A percentile compares a stretch with the other conserved stretches of the same genome.
Conservation (phyloP, 768 basidiomycete species). For the Podaxis sp. region DNA sequence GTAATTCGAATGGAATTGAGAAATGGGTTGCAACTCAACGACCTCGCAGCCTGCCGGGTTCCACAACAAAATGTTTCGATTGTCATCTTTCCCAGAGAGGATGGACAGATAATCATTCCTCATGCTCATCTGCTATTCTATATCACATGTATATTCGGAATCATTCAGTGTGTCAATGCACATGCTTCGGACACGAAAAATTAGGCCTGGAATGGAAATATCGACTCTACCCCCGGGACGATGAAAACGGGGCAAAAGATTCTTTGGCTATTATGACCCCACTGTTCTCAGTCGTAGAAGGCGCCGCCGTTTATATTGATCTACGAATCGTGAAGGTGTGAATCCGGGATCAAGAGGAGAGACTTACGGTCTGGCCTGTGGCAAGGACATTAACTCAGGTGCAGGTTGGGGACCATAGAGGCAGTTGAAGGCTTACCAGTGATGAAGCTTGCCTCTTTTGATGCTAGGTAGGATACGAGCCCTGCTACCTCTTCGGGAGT, state of each 20-base stretch:
- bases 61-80: too few species aligned
- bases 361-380: not conserved
- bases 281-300: conserved; percentile 6
- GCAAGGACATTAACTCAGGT: not conserved
- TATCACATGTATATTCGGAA: not conserved
- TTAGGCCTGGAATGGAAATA: not conserved
- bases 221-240: not conserved
- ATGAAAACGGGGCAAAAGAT: not conserved
- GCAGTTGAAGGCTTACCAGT: conserved; percentile 14
- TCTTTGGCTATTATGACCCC: conserved; percentile 3
- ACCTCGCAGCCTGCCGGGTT: too few species aligned
- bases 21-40: too few species aligned
- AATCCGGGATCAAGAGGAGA: not conserved
- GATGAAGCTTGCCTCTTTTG: conserved; percentile 16
- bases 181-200: too few species aligned
- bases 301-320: conserved; percentile 12
- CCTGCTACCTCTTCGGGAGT: conserved; percentile 15
- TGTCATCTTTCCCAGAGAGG: too few species aligned
- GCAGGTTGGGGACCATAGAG: not conserved
- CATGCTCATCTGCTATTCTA: too few species aligned
- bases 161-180: not conserved
- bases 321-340: not conserved
- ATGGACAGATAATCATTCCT: too few species aligned
- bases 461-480: conserved; percentile 19
- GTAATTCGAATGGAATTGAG: too few species aligned